Base-by-base conservation (phyloP, 495 filamentous ascomycete genomes). In the Immersiella caudata region DNA sequence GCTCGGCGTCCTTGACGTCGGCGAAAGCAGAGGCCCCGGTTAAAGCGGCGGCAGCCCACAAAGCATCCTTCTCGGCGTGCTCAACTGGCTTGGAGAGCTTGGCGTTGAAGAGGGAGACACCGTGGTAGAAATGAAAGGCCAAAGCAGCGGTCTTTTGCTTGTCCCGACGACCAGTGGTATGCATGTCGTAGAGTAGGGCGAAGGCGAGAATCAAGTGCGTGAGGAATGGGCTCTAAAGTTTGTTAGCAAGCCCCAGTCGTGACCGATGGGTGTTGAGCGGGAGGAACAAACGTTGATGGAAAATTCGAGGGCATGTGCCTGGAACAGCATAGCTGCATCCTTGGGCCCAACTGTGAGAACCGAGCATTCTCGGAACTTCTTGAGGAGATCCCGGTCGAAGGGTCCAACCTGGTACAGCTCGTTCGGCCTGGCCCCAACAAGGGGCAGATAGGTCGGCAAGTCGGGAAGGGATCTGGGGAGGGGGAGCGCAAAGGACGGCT, bases 111-210 rank as follows among this genome's bases (percentile, higher is more conserved):
- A 62, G 60, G 6, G 60, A 22, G 2, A 36, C 26, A 2, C 60
- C 60, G n/a, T 62, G 60, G 35, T 46, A 62, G 5, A 24, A 62
- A 33, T 62, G 60, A 33, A 62, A 62, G 22, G 60, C 60, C 20
- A 62, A 21, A 24, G 60, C 60, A 18, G 60, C 33, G 6, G 33
- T 25, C 16, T 49, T 25, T n/a, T 62, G 36, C 21, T 25, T 46
- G 60, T 24, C 35, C 21, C 16, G 36, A 11, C 20, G n/a, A n/a
- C 58, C 33, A 11, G 14, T 46, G 26, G 20, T n/a, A 33, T 62
- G 60, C 8, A 50, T 22, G 20, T 62, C 35, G 20, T 50, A 50
- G 35, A 62, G n/a, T 9, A 49, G n/a, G 2, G 60, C 14, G 29
- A 62, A 5, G 6, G 60, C 21, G 9, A 62, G 60, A 2, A 62